Conservation (phyloP, 1,139 yeast genomes). For the Lodderomyces jiufengensis region DNA sequence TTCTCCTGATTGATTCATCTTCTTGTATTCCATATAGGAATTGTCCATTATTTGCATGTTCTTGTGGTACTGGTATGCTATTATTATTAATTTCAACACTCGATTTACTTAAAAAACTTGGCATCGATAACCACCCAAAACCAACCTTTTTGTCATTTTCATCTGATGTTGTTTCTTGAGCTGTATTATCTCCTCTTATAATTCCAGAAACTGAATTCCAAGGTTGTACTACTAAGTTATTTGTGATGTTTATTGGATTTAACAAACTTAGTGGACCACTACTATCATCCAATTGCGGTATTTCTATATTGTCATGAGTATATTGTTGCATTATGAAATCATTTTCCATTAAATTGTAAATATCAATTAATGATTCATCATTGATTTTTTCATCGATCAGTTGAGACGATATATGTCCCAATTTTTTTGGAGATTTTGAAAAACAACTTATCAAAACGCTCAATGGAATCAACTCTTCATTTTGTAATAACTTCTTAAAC, state of each 20-base stretch:
- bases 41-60: constrained; percentile 18
- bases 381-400: constrained; percentile 8
- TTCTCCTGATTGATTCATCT: constrained; percentile 20
- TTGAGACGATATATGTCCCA: constrained; percentile 30
- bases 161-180: not conserved
- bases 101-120: constrained; percentile 19
- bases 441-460: constrained; percentile 27
- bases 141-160: not conserved
- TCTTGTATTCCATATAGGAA: constrained; percentile 26
- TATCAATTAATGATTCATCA: constrained; percentile 19
- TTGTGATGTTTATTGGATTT: constrained; percentile 35
- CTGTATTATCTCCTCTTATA: constrained; percentile 4
- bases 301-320: not conserved
- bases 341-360: constrained; percentile 35
- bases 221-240: constrained; percentile 39
- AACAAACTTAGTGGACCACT: constrained; percentile 16
- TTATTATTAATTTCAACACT: not conserved
- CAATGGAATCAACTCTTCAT: constrained; percentile 13
- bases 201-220: constrained; percentile 36
- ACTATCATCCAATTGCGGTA: not conserved
- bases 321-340: constrained; percentile 25
- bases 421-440: constrained; percentile 29
- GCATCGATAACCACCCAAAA: constrained; percentile 24
- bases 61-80: not conserved
- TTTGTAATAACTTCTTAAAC: constrained; percentile 1